Evolutionary conservation across 1,284 basidiomycete species (phyloP).

Genomic region (Tylopilus sp.): DNA sequence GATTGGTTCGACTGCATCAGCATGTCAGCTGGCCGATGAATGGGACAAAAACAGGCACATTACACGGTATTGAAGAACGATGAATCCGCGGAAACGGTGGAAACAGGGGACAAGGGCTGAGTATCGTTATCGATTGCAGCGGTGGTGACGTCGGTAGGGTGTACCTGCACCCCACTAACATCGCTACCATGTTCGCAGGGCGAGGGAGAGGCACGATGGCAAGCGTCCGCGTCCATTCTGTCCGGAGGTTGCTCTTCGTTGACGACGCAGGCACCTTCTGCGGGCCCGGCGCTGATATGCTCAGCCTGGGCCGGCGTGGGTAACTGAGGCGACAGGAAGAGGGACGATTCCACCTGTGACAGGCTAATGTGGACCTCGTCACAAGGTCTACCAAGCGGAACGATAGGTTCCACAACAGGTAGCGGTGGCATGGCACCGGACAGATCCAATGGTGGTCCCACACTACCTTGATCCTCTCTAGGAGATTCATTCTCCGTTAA

Average conservation of each 20-base stretch:
- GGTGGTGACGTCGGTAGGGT: conserved; percentile 5
- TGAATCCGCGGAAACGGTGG: conserved; percentile 17
- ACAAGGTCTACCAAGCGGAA: not conserved
- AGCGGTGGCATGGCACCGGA: not conserved
- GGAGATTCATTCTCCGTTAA: conserved; percentile 2
- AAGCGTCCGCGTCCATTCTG: not conserved
- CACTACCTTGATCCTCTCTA: not conserved
- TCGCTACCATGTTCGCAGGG: conserved; percentile 44
- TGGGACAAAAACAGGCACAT: not conserved
- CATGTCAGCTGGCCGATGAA: not conserved
- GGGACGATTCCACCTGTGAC: conserved; percentile 5
- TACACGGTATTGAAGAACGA: conserved; percentile 33
- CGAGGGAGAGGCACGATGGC: conserved; percentile 30
- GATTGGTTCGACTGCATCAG: conserved; percentile 14
- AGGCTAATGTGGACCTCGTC: conserved; percentile 1
- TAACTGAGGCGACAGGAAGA: conserved; percentile 6
- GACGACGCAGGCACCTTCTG: not conserved
- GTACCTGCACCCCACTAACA: conserved; percentile 8
- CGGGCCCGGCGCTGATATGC: conserved; percentile 1
- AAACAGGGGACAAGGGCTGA: conserved; percentile 19
- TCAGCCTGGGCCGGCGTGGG: conserved; percentile 3
- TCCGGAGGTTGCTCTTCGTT: conserved; percentile 4
- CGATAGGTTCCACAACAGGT: conserved; percentile 2
- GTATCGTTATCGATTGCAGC: conserved; percentile 11
- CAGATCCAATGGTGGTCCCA: not conserved